Conservation (phyloP, 2,329 filamentous ascomycete genomes). For the Aschersonia sp. region DNA sequence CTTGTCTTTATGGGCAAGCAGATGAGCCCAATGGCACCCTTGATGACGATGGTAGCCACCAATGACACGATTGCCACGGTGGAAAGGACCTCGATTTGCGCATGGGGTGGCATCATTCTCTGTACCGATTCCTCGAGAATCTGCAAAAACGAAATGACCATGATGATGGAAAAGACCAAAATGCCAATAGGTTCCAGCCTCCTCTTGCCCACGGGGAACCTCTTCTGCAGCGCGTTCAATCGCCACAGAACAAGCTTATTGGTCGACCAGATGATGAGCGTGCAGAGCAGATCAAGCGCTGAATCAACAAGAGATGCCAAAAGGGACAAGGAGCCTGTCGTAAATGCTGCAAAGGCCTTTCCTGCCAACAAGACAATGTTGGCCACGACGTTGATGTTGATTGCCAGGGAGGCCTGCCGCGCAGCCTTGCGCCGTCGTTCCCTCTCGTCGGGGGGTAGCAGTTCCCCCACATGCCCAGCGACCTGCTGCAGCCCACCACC, state of each 20-base stretch:
- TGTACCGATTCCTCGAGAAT: conserved; percentile 55
- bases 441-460: conserved; percentile 17
- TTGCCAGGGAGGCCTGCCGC: conserved; percentile 37
- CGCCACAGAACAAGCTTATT: conserved; percentile 53
- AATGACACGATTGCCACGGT: conserved; percentile 29
- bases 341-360: conserved; percentile 63
- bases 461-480: conserved; percentile 14
- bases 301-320: conserved; percentile 65
- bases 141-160: conserved; percentile 70
- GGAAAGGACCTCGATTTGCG: conserved; percentile 22
- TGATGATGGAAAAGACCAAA: conserved; percentile 65
- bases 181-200: conserved; percentile 60
- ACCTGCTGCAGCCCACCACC: conserved; percentile 15
- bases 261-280: conserved; percentile 66
- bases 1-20: conserved; percentile 71
- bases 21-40: conserved; percentile 69
- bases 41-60: conserved; percentile 62
- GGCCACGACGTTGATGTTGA: conserved; percentile 67
- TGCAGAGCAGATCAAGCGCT: conserved; percentile 61
- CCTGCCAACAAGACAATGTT: conserved; percentile 58
- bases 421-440: conserved; percentile 10
- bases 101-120: conserved; percentile 42
- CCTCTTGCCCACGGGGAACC: conserved; percentile 58
- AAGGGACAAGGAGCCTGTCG: conserved; percentile 64
- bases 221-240: conserved; percentile 34